These are phyloP conservation scores for Thalassiosira hispida DNA, from an alignment of 352 stramenopile species.

Conservation along the genomic window DNA sequence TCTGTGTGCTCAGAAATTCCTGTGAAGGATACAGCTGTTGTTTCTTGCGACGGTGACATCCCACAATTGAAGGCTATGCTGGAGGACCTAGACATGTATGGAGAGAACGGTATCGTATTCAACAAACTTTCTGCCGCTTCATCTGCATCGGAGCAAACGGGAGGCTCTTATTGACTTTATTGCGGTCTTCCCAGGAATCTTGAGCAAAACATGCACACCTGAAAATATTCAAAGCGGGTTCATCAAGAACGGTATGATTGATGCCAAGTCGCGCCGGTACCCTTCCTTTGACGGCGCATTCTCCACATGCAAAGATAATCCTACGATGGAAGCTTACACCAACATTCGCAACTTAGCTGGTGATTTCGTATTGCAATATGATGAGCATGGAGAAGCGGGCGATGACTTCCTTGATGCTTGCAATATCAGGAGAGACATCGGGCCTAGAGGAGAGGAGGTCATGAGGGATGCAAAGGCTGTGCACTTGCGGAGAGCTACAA, in stretches of 20 bases:
- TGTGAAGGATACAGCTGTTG: background rate
- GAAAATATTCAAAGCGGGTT: constrained; percentile 11
- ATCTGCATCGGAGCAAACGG: background rate
- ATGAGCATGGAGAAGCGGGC: background rate
- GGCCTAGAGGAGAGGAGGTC: background rate
- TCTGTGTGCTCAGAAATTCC: background rate
- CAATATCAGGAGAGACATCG: background rate
- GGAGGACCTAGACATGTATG: background rate
- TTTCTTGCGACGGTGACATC: constrained; percentile 13
- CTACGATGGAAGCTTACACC: background rate
- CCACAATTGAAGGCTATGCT: constrained; percentile 9
- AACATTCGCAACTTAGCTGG: background rate
- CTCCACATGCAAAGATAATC: constrained; percentile 11
- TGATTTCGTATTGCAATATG: constrained; percentile 4
- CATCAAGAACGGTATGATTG: constrained; percentile 16
- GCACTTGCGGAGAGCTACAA: background rate
- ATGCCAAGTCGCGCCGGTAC: background rate
- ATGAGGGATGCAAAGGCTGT: background rate
- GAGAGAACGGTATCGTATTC: background rate
- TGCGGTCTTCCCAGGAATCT: background rate
- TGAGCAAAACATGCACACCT: background rate
- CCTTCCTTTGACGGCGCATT: background rate
- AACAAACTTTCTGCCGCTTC: constrained; percentile 4
- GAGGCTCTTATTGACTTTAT: constrained; percentile 11
- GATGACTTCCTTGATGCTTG: constrained; percentile 4